Evolutionary conservation across 768 basidiomycete genomes (phyloP).

Genomic region (Thelephora aurantiotincta): DNA sequence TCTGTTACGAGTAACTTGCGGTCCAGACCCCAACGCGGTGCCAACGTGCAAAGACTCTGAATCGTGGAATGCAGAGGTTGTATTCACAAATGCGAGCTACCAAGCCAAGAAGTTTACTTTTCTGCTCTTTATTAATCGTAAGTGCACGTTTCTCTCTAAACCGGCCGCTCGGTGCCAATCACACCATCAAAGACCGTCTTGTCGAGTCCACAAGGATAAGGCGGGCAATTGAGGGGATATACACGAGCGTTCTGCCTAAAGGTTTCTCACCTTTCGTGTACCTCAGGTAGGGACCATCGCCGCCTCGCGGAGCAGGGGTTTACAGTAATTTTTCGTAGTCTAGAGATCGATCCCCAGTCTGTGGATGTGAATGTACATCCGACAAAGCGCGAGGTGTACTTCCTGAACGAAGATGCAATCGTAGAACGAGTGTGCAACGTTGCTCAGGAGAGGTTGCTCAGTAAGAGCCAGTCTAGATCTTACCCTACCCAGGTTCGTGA

Average conservation of each 20-base stretch:
- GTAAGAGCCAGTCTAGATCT: conserved; percentile 39
- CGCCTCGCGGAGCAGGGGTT: not conserved
- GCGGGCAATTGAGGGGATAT: conserved; percentile 75
- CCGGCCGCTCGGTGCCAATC: not conserved
- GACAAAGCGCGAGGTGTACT: conserved; percentile 93
- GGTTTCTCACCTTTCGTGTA: conserved; percentile 88
- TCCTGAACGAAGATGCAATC: conserved; percentile 81
- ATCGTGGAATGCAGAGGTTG: conserved; percentile 59
- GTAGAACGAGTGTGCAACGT: conserved; percentile 62
- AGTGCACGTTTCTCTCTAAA: conserved; percentile 14
- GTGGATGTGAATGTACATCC: conserved; percentile 98
- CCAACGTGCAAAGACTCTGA: conserved; percentile 20
- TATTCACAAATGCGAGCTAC: conserved; percentile 80
- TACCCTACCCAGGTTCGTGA: conserved; percentile 4
- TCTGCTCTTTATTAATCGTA: conserved; percentile 91
- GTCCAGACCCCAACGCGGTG: conserved; percentile 17
- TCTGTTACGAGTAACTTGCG: conserved; percentile 29
- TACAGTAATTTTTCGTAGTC: conserved; percentile 24
- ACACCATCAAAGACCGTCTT: conserved; percentile 50
- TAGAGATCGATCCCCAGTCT: conserved; percentile 72
- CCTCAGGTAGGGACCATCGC: conserved; percentile 46
- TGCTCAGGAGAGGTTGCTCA: conserved; percentile 51
- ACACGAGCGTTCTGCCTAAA: conserved; percentile 77
- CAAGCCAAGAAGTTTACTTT: conserved; percentile 78
- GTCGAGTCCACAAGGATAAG: conserved; percentile 85